phyloP scores from a whole-genome alignment of 148 eudicot genomes.

The Pouteria glomerata region DNA sequence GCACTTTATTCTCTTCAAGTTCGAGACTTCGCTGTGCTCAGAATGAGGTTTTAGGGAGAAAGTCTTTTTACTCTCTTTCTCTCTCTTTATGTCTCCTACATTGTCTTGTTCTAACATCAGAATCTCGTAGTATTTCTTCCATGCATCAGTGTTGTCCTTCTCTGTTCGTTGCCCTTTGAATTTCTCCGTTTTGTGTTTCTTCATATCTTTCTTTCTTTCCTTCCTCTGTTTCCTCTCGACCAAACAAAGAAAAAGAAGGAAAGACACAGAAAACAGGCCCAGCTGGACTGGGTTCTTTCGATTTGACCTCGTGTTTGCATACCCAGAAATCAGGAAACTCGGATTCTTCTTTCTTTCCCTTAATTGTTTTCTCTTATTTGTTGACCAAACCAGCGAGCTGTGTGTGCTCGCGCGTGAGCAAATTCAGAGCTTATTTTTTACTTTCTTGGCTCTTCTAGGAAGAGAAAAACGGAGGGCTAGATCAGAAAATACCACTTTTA shows the following conservation, averaged over 20 bases:
- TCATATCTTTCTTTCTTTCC: too few relatives aligned
- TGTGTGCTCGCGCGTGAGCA: neutral
- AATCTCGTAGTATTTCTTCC: slow-evolving; percentile 30
- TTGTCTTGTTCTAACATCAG: slow-evolving; percentile 46
- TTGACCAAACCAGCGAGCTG: neutral
- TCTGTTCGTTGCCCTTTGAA: slow-evolving; percentile 10
- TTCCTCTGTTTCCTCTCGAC: slow-evolving; percentile 1
- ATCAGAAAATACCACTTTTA: too few relatives aligned
- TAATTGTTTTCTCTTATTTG: slow-evolving; percentile 13
- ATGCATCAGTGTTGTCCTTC: slow-evolving; percentile 11
- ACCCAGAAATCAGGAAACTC: slow-evolving; percentile 9
- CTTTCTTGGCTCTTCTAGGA: neutral
- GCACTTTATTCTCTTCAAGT: slow-evolving; percentile 65
- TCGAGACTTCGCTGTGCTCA: slow-evolving; percentile 40
- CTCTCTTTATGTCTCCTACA: slow-evolving; percentile 22
- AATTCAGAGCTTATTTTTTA: neutral
- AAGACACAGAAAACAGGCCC: too few relatives aligned
- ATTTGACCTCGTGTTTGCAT: slow-evolving; percentile 12
- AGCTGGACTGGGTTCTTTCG: slow-evolving; percentile 33
- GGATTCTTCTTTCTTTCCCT: slow-evolving; percentile 12
- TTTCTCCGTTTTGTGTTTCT: neutral
- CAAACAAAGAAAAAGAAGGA: neutral
- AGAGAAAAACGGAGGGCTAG: too few relatives aligned
- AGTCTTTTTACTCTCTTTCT: slow-evolving; percentile 15
- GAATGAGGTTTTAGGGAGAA: slow-evolving; percentile 22